Evolutionary conservation across 441 rosid genomes (phyloP).

Genomic region (Erysimum cheiri): DNA sequence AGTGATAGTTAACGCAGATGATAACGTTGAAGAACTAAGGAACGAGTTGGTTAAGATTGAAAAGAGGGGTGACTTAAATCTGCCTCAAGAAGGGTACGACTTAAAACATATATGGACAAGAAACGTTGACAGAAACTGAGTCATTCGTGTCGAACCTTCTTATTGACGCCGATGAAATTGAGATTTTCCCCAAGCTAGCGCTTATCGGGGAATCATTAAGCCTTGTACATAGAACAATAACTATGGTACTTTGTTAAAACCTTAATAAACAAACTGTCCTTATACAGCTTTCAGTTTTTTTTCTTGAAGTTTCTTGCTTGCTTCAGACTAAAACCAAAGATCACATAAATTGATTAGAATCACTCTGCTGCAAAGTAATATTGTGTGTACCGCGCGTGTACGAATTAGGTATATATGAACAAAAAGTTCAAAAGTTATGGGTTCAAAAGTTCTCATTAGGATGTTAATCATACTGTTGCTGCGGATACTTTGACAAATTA

Average conservation of each 20-base stretch:
- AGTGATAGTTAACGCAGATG: slow-evolving; percentile 61
- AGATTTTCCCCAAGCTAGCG: slow-evolving; percentile 59
- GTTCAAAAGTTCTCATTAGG: slow-evolving; percentile 70
- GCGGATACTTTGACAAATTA: slow-evolving; percentile 47
- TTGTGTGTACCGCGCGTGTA: background rate
- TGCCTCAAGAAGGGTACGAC: slow-evolving; percentile 69
- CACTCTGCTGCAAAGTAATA: background rate
- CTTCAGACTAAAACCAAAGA: background rate
- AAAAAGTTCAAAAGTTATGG: too few relatives aligned
- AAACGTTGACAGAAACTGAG: slow-evolving; percentile 64
- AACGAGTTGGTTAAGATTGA: slow-evolving; percentile 64
- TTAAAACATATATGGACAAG: slow-evolving; percentile 66
- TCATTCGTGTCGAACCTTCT: slow-evolving; percentile 76
- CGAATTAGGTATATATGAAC: background rate
- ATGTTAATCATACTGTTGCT: slow-evolving; percentile 28
- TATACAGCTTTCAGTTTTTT: background rate
- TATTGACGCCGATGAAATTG: slow-evolving; percentile 61
- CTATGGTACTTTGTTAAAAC: background rate
- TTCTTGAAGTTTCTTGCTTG: background rate
- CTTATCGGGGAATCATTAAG: too few relatives aligned
- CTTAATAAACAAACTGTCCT: background rate
- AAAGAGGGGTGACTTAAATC: slow-evolving; percentile 49
- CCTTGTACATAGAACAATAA: too few relatives aligned
- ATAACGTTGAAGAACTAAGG: slow-evolving; percentile 65
- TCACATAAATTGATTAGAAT: background rate